phyloP scores from a whole-genome alignment of 768 basidiomycete genomes.

The Mycena indigotica region DNA sequence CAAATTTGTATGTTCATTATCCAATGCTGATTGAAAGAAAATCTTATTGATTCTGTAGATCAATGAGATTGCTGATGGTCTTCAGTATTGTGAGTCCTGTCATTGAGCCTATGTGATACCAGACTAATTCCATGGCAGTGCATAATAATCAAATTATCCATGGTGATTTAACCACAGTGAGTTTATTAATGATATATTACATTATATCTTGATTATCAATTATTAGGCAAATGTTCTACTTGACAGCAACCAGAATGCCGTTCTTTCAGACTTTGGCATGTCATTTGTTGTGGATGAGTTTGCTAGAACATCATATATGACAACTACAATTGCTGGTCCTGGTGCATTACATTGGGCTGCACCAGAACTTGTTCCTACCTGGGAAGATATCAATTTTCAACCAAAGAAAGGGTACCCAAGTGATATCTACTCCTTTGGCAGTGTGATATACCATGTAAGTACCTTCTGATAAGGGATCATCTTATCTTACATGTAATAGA shows the following conservation, averaged over 20 bases:
- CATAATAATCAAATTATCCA: conserved; percentile 9
- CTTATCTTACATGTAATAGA: not conserved
- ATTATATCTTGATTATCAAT: not conserved
- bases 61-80: conserved; percentile 12
- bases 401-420: not conserved
- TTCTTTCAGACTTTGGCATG: conserved; percentile 5
- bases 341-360: conserved; percentile 20
- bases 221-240: conserved; percentile 4
- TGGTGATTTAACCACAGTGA: conserved; percentile 9
- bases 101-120: no score
- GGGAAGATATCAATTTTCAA: not conserved
- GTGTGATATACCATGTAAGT: conserved; percentile 15
- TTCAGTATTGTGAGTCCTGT: conserved; percentile 8
- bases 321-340: conserved; percentile 3
- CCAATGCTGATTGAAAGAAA: not conserved
- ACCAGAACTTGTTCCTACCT: conserved; percentile 2
- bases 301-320: not conserved
- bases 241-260: not conserved
- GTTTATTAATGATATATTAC: not conserved
- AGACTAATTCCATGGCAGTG: conserved; percentile 1
- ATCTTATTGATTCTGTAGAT: conserved; percentile 7
- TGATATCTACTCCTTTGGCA: conserved; percentile 21
- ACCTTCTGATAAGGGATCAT: not conserved
- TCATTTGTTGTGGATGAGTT: not conserved
- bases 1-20: conserved; percentile 7